Percentiles rank a stretch among this genome's conserved stretches.
These are phyloP conservation scores for Pythium sp. DNA, from an alignment of 352 stramenopile species.

Conservation along the genomic window DNA sequence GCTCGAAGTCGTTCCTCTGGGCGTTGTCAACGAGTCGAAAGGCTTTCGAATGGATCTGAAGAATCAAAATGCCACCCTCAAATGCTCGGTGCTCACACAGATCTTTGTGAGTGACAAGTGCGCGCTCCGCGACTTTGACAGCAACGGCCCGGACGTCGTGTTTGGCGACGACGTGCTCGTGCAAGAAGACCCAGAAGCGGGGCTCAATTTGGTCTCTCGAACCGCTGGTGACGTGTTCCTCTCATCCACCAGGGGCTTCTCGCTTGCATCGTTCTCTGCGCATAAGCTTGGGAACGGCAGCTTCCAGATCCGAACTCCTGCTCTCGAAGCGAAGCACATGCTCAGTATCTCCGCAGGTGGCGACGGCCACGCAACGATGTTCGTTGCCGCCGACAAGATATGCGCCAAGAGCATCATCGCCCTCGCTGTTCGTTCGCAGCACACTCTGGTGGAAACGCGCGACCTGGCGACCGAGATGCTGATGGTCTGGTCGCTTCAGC, in stretches of 20 bases:
- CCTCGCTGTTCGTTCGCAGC: background rate
- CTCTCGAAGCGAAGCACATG: background rate
- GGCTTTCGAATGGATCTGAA: constrained; percentile 3
- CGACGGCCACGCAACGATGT: background rate
- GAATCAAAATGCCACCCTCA: background rate
- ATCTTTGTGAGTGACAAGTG: constrained; percentile 6
- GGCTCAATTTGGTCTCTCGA: background rate
- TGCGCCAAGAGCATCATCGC: background rate
- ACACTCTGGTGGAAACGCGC: background rate
- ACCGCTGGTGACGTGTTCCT: constrained; percentile 1
- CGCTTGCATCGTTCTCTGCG: background rate
- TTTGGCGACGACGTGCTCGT: constrained; percentile 10
- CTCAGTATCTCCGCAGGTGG: background rate
- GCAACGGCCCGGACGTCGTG: background rate
- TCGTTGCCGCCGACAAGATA: background rate
- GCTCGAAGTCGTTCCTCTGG: constrained; percentile 6
- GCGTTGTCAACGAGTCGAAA: background rate
- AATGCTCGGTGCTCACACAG: constrained; percentile 1
- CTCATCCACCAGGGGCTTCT: constrained; percentile 1
- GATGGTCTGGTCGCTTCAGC: constrained; percentile 6
- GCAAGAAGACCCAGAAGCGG: background rate
- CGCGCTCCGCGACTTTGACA: background rate
- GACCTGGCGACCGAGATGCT: constrained; percentile 11
- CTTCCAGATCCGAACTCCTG: background rate
- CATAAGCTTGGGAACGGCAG: background rate